Conservation (phyloP, 2,329 filamentous ascomycete species). For the Aspergillus sp. region DNA sequence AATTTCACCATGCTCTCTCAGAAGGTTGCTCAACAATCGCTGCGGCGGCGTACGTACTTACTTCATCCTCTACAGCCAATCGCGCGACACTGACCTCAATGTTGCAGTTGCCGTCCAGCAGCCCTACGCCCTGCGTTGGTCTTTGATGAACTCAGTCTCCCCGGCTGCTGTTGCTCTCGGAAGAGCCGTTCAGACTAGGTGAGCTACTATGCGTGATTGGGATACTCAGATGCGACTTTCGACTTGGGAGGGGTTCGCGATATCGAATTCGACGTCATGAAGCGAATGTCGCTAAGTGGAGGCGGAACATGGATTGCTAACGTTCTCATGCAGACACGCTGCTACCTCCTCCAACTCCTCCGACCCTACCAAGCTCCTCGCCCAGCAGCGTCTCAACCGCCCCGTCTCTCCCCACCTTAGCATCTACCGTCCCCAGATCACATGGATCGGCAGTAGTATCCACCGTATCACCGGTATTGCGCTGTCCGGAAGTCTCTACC, state of each 20-base stretch:
- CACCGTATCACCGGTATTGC: slow-evolving; percentile 81
- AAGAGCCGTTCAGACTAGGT: slow-evolving; percentile 49
- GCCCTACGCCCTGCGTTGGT: slow-evolving; percentile 45
- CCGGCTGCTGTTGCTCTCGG: slow-evolving; percentile 48
- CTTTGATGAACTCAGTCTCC: slow-evolving; percentile 46
- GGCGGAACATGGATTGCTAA: slow-evolving; percentile 11
- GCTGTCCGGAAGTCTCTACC: slow-evolving; percentile 74
- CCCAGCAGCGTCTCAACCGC: slow-evolving; percentile 75
- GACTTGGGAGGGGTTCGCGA: background rate
- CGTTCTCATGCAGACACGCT: slow-evolving; percentile 28
- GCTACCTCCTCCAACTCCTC: slow-evolving; percentile 33
- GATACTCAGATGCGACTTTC: background rate
- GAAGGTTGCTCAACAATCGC: slow-evolving; percentile 50
- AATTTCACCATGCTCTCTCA: slow-evolving; percentile 49
- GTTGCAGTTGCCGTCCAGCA: slow-evolving; percentile 48
- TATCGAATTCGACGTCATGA: background rate
- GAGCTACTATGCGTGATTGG: slow-evolving; percentile 20
- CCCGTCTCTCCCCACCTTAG: slow-evolving; percentile 81
- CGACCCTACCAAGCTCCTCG: slow-evolving; percentile 62
- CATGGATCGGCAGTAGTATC: slow-evolving; percentile 74
- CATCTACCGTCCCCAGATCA: slow-evolving; percentile 86
- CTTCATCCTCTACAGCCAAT: slow-evolving; percentile 12
- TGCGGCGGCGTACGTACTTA: slow-evolving; percentile 50
- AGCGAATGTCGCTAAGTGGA: background rate
- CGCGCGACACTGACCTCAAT: slow-evolving; percentile 26